These are phyloP conservation scores for Viridothelium virens DNA, from an alignment of 495 filamentous ascomycete genomes.

Conservation along the genomic window DNA sequence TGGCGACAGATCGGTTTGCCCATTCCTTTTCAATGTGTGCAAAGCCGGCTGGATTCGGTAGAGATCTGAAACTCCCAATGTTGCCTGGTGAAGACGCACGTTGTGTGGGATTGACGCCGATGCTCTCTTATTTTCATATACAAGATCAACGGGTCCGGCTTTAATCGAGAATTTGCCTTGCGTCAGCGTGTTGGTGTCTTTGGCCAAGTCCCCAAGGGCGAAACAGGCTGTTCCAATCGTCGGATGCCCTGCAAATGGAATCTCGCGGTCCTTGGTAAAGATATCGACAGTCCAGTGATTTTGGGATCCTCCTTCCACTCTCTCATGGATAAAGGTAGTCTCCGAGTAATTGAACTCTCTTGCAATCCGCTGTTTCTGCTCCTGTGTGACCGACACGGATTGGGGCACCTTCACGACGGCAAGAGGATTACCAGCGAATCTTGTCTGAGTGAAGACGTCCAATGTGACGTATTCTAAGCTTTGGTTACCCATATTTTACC, in stretches of 20 bases:
- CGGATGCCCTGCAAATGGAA: slow-evolving; percentile 73
- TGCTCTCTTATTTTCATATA: slow-evolving; percentile 39
- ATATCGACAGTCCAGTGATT: slow-evolving; percentile 54
- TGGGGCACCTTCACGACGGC: slow-evolving; percentile 52
- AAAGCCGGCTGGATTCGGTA: slow-evolving; percentile 28
- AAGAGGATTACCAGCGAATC: slow-evolving; percentile 59
- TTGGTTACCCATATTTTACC: not conserved
- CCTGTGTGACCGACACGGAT: slow-evolving; percentile 32
- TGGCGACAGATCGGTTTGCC: slow-evolving; percentile 21
- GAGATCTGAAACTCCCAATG: slow-evolving; percentile 19
- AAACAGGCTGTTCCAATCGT: slow-evolving; percentile 63
- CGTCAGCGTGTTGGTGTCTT: slow-evolving; percentile 11
- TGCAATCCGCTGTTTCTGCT: slow-evolving; percentile 57
- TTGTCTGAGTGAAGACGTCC: slow-evolving; percentile 58
- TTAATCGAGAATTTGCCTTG: slow-evolving; percentile 42
- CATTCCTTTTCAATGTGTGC: slow-evolving; percentile 20
- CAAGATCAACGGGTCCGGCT: slow-evolving; percentile 52
- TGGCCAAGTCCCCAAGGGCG: slow-evolving; percentile 22
- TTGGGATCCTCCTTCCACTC: not conserved
- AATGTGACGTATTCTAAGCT: slow-evolving; percentile 40
- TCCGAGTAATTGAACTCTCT: slow-evolving; percentile 80
- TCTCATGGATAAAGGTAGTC: slow-evolving; percentile 66
- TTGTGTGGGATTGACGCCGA: slow-evolving; percentile 57
- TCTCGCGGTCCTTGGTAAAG: slow-evolving; percentile 49
- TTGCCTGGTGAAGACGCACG: slow-evolving; percentile 51